Evolutionary conservation across 1,139 yeast genomes (phyloP), one percentile per base, ranked within the genome.

Genomic region (Pichia sp.): DNA sequence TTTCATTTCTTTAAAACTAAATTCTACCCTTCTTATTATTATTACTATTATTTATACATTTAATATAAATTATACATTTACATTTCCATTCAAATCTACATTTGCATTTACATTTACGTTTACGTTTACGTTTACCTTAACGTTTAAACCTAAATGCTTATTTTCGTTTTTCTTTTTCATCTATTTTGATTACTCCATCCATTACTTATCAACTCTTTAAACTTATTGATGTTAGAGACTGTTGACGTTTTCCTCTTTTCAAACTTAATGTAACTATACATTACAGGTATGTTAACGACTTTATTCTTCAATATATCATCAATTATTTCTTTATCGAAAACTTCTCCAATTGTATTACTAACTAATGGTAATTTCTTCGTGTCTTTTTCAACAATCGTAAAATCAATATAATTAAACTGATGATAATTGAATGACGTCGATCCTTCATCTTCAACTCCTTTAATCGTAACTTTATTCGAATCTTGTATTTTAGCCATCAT

Each of bases 371-470:
- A 28, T 19, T 41, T 42, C 14, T 46, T 22, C 28, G 38, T n/a
- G 10, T 45, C 16, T 27, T 34, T 36, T 45, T 48, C 44, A 45
- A 39, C 34, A 6, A 49, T 9, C 3, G 49, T 55, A 47, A 49
- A 61, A 48, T 59, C 62, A 22, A 64, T 46, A 25, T 47, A 55
- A 53, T 63, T 64, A 41, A 58, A 58, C 45, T 64, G 67, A 16
- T 45, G 48, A 41, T 45, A 54, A 34, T 50, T 42, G 16, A 45
- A 44, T 9, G 28, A 14, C 11, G 33, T 36, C 22, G 4, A 22
- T 22, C 45, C 42, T 2, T 33, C 44, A 13, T 51, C 42, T 10
- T 39, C 9, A 9, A 30, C 22, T 10, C 53, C 53, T 1, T 46
- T 39, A 9, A 57, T 42, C 6, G 44, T 34, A 2, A 53, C 45